phyloP scores from a whole-genome alignment of 441 rosid genomes.

The Erodium texanum region DNA sequence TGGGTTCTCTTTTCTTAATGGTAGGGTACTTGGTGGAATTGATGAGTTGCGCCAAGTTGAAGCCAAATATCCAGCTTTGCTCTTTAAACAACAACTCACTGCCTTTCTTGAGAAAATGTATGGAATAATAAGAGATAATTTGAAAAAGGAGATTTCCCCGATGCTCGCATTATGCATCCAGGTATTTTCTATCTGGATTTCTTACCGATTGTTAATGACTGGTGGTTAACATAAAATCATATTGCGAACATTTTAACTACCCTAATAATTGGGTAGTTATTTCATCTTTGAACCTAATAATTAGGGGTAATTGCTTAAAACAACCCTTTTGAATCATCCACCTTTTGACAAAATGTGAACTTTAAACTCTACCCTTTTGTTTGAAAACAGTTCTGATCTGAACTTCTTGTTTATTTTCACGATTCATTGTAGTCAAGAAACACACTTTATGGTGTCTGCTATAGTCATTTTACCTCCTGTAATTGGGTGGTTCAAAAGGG shows the following conservation, averaged over 20 bases:
- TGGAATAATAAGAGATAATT: conserved; percentile 63
- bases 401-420: too few species aligned
- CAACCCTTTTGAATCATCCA: too few species aligned
- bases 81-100: conserved; percentile 69
- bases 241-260: neutral
- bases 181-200: conserved; percentile 24
- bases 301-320: too few species aligned
- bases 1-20: conserved; percentile 52
- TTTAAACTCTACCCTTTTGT: too few species aligned
- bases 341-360: too few species aligned
- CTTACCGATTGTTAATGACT: neutral
- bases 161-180: conserved; percentile 62
- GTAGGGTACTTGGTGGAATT: conserved; percentile 47
- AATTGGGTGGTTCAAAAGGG: too few species aligned
- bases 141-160: conserved; percentile 68
- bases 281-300: neutral
- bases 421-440: too few species aligned
- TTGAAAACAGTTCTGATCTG: too few species aligned
- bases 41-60: conserved; percentile 63
- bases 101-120: conserved; percentile 78
- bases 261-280: too few species aligned
- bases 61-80: conserved; percentile 67
- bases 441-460: too few species aligned
- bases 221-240: neutral
- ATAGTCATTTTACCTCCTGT: too few species aligned